Evolutionary conservation across 2,329 filamentous ascomycete species (phyloP), one percentile per base, ranked within the genome.

Genomic region (Ceratocystis cacaofunesta): DNA sequence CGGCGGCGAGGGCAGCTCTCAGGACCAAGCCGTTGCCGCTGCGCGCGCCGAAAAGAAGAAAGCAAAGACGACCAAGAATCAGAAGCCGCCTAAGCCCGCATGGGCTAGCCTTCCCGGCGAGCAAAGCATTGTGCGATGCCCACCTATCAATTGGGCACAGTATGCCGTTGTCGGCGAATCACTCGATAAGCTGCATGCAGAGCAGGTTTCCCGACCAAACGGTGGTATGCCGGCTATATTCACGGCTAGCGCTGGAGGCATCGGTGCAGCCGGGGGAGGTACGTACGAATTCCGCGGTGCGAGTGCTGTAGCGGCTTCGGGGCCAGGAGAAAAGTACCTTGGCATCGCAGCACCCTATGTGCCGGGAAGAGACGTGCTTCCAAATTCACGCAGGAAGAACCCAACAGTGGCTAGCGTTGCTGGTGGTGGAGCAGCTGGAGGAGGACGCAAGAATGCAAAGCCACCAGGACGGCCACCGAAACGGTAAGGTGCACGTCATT

Each of bases 91-190:
- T 25, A 70, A 69, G 58, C 66, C 63, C 41, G 69, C 76, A 1
- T 91, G 91, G 77, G 78, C 82, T 1, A 77, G 76, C 19, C 82
- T 96, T 15, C 92, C 92, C 0, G 82, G 81, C 15, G 85, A 89
- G 5, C 92, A 96, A 74, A 88, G 88, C 70, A 78, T 97, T 0
- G 86, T 95, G 30, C 85, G 92, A 50, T 90, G 87, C 76, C 92
- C 92, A 7, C 88, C 90, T 7, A 86, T 97, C 72, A 96, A 96
- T 77, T 97, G 92, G 92, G 84, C 86, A 12, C 92, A 96, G 72
- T 97, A 97, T 74, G 89, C 90, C 70, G 81, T 96, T n/a, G 85
- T 94, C 2, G 64, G 64, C 25, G 87, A 89, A 67, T 84, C 89
- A 1, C 79, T 96, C 44, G 90, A 96, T 74, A 88, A 85, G 73